Evolutionary conservation across 208 protist species (phyloP).

Genomic region (Angomonas ambiguus): DNA sequence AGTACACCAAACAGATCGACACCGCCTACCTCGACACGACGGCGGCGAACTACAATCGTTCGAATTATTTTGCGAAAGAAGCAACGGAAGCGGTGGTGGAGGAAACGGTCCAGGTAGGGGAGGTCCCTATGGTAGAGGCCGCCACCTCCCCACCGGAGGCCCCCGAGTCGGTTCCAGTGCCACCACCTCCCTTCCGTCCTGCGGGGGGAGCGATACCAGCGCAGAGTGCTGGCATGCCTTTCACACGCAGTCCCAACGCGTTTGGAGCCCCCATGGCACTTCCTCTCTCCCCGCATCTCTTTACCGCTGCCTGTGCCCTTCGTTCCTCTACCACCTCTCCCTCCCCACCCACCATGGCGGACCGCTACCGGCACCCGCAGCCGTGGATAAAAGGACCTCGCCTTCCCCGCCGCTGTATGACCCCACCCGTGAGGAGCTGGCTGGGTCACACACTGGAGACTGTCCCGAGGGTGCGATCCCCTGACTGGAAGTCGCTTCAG

Average conservation of each 20-base stretch:
- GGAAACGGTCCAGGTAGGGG: too few species aligned
- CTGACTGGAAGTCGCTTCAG: neutral
- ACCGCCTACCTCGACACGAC: neutral
- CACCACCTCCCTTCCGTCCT: neutral
- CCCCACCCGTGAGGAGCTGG: neutral
- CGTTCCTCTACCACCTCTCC: neutral
- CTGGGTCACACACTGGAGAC: neutral
- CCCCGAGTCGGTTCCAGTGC: too few species aligned
- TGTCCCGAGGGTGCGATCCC: neutral
- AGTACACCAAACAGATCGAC: neutral
- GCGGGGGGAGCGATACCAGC: neutral
- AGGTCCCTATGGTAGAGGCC: neutral
- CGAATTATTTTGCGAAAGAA: neutral
- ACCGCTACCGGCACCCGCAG: neutral
- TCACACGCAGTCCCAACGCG: neutral
- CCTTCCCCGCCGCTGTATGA: neutral
- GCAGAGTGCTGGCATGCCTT: neutral
- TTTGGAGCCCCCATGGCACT: neutral
- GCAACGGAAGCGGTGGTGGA: neutral
- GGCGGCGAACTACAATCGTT: neutral
- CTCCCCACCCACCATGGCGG: neutral
- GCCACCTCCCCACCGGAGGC: neutral
- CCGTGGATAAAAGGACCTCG: neutral
- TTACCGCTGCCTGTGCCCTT: neutral
- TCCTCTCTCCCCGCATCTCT: neutral